Percentiles rank a stretch among this genome's conserved stretches.
Conservation (phyloP, 192 early-diverging fungal species). For the Linnemannia elongata region DNA sequence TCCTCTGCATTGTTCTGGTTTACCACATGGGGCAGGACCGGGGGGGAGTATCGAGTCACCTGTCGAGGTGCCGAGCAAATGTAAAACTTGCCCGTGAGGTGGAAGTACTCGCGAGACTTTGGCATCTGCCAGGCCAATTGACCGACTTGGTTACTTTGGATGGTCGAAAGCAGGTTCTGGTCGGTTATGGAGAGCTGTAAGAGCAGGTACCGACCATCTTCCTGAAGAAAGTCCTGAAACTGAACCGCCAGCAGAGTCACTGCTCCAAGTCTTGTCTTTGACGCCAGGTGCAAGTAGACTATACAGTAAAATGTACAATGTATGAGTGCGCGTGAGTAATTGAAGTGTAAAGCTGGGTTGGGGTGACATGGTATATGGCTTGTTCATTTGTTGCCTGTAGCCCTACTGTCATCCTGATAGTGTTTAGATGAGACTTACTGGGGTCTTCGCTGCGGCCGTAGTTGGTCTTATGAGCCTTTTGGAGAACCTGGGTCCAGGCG, state of each 20-base stretch:
- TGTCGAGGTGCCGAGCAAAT: conserved; percentile 76
- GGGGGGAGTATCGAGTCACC: conserved; percentile 75
- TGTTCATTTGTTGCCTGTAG: background rate
- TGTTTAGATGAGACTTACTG: conserved; percentile 12
- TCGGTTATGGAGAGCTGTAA: conserved; percentile 79
- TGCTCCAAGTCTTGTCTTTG: conserved; percentile 61
- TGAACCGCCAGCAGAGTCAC: conserved; percentile 69
- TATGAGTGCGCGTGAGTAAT: background rate
- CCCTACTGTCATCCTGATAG: too few species aligned
- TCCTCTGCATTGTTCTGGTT: conserved; percentile 20
- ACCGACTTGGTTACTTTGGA: conserved; percentile 74
- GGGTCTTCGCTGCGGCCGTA: conserved; percentile 55
- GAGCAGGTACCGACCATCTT: conserved; percentile 71
- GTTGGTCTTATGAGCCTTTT: conserved; percentile 43
- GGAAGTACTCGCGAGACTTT: conserved; percentile 76
- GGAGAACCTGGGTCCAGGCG: conserved; percentile 48
- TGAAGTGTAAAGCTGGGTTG: background rate
- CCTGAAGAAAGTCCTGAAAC: conserved; percentile 76
- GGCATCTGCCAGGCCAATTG: conserved; percentile 81
- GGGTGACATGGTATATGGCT: background rate
- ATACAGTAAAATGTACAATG: background rate
- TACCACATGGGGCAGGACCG: conserved; percentile 56
- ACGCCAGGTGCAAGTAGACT: conserved; percentile 52
- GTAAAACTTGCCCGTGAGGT: conserved; percentile 77
- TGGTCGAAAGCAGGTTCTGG: conserved; percentile 76